phyloP scores from a whole-genome alignment of 2,329 filamentous ascomycete species.

The Salinomyces thailandicus region DNA sequence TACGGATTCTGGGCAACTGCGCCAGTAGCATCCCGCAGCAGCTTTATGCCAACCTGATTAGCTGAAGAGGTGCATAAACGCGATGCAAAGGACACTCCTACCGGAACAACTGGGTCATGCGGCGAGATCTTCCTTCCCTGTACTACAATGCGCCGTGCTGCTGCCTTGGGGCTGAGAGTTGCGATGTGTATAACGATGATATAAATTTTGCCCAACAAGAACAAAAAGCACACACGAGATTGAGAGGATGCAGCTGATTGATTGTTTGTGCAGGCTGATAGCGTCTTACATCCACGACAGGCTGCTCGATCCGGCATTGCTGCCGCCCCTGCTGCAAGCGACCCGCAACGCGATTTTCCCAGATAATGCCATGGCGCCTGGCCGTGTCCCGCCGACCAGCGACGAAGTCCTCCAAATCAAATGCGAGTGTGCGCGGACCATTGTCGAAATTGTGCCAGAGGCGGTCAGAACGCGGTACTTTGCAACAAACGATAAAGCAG shows the following conservation, averaged over 20 bases:
- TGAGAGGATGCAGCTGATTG: slow-evolving; percentile 1
- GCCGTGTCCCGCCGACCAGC: slow-evolving; percentile 50
- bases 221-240: too few species aligned
- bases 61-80: too few species aligned
- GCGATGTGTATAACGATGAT: too few species aligned
- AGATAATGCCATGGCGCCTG: slow-evolving; percentile 62
- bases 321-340: slow-evolving; percentile 48
- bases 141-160: too few species aligned
- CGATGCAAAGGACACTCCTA: too few species aligned
- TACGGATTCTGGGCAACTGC: too few species aligned
- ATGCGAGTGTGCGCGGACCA: slow-evolving; percentile 53
- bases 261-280: slow-evolving; percentile 31
- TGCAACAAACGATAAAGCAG: slow-evolving; percentile 20
- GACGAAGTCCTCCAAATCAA: slow-evolving; percentile 53
- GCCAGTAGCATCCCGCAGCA: too few species aligned
- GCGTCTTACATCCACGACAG: slow-evolving; percentile 34
- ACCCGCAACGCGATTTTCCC: slow-evolving; percentile 76
- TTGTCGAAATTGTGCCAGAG: slow-evolving; percentile 40
- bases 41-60: too few species aligned
- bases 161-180: too few species aligned
- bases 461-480: slow-evolving; percentile 37
- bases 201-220: too few species aligned
- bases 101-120: too few species aligned
- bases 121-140: too few species aligned
- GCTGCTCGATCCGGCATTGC: slow-evolving; percentile 33